Evolutionary conservation across 1,139 yeast genomes (phyloP).

Genomic region (Yamadazyma epiphylla): DNA sequence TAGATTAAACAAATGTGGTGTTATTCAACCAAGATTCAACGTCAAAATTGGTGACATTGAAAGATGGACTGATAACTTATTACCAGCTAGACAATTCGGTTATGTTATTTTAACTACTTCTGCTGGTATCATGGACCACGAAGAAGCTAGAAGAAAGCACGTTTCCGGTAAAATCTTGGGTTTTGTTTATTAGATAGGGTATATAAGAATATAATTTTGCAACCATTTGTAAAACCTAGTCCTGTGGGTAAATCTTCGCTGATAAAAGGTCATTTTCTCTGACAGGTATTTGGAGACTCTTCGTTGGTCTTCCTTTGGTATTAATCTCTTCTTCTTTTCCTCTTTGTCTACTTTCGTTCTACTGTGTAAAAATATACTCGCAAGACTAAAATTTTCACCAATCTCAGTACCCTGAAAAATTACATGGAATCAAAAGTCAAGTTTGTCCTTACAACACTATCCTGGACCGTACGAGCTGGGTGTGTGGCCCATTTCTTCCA

Average conservation of each 20-base stretch:
- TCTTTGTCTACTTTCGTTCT: background rate
- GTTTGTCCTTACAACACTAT: slow-evolving; percentile 30
- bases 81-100: slow-evolving; percentile 98
- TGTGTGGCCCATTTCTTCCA: slow-evolving; percentile 67
- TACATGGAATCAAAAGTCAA: slow-evolving; percentile 20
- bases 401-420: too few relatives aligned
- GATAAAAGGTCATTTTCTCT: too few relatives aligned
- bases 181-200: slow-evolving; percentile 65
- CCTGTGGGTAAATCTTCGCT: background rate
- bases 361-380: background rate
- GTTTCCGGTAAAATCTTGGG: slow-evolving; percentile 96
- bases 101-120: slow-evolving; percentile 93
- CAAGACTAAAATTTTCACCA: background rate
- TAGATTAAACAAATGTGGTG: slow-evolving; percentile 96
- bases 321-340: background rate
- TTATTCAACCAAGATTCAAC: slow-evolving; percentile 94
- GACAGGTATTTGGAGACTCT: too few relatives aligned
- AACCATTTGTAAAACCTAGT: too few relatives aligned
- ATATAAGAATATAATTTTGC: background rate
- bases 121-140: slow-evolving; percentile 99
- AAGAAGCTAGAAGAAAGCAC: slow-evolving; percentile 99
- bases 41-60: slow-evolving; percentile 87
- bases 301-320: too few relatives aligned
- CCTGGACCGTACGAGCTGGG: slow-evolving; percentile 58
- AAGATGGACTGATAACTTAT: slow-evolving; percentile 93